phyloP scores from a whole-genome alignment of 345 rosid genomes.

The Adansonia digitata region DNA sequence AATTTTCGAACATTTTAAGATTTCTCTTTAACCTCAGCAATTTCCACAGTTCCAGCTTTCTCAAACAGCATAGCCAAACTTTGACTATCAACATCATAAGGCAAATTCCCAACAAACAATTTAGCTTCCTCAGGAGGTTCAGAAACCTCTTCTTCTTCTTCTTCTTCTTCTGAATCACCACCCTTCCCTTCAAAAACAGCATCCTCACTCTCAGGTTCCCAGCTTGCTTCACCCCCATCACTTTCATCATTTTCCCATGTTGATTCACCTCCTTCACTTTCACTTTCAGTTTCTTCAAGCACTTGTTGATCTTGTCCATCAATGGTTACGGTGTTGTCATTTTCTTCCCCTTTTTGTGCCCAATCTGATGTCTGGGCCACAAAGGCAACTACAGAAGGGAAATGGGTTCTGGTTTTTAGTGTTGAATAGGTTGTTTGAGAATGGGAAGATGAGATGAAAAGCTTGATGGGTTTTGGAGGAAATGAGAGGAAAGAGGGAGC shows the following conservation, averaged over 20 bases:
- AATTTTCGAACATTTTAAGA: not conserved
- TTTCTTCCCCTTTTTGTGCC: conserved; percentile 39
- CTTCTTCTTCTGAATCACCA: conserved; percentile 23
- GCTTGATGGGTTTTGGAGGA: conserved; percentile 28
- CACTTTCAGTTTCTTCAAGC: not conserved
- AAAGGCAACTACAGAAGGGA: conserved; percentile 37
- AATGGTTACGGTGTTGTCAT: conserved; percentile 30
- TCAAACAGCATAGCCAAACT: conserved; percentile 79
- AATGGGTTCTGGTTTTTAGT: conserved; percentile 36
- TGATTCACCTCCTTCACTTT: conserved; percentile 25
- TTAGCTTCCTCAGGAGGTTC: conserved; percentile 85
- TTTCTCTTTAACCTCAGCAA: conserved; percentile 64
- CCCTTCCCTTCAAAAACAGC: conserved; percentile 12
- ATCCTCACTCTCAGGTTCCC: conserved; percentile 28
- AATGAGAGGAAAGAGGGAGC: conserved; percentile 29
- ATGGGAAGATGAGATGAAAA: conserved; percentile 24
- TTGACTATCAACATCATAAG: conserved; percentile 76
- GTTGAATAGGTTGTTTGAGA: conserved; percentile 25
- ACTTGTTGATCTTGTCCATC: conserved; percentile 13
- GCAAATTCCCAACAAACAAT: conserved; percentile 79
- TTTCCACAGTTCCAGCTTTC: conserved; percentile 85
- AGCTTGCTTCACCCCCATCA: conserved; percentile 27
- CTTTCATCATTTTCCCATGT: conserved; percentile 30
- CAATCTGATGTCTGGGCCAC: conserved; percentile 63
- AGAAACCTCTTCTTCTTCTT: conserved; percentile 19